Evolutionary conservation across 1,139 yeast species (phyloP).

Genomic region (Yamadazyma blattariae): DNA sequence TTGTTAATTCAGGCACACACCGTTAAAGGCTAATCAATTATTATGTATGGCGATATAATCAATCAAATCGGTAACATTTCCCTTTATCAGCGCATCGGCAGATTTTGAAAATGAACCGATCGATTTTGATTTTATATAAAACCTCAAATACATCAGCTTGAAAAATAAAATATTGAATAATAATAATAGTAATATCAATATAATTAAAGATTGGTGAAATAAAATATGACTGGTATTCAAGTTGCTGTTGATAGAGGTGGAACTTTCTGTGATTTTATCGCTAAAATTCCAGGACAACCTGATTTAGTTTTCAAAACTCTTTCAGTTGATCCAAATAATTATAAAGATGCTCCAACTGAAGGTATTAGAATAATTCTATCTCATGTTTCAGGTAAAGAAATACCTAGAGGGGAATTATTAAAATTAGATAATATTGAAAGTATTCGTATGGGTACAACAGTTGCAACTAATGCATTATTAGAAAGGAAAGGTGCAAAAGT

Average conservation of each 20-base stretch:
- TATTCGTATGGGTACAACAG: slow-evolving; percentile 40
- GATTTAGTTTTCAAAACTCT: slow-evolving; percentile 58
- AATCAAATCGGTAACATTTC: neutral
- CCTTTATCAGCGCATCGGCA: neutral
- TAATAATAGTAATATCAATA: too few relatives aligned
- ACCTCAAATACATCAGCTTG: too few relatives aligned
- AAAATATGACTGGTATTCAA: slow-evolving; percentile 7
- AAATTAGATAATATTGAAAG: slow-evolving; percentile 27
- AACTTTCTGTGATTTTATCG: slow-evolving; percentile 80
- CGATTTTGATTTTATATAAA: too few relatives aligned
- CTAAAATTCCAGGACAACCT: slow-evolving; percentile 42
- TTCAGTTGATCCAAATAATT: slow-evolving; percentile 85
- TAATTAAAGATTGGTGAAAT: too few relatives aligned
- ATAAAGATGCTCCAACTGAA: slow-evolving; percentile 86
- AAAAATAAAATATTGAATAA: too few relatives aligned
- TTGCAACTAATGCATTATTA: slow-evolving; percentile 39
- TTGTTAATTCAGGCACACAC: too few relatives aligned
- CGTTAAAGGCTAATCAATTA: too few relatives aligned
- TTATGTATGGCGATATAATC: too few relatives aligned
- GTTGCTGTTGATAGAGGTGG: slow-evolving; percentile 66
- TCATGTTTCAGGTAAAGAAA: slow-evolving; percentile 44
- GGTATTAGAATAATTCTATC: slow-evolving; percentile 81
- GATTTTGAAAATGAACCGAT: neutral
- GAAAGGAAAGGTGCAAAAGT: slow-evolving; percentile 54
- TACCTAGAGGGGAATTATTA: slow-evolving; percentile 41